Evolutionary conservation across 306 rosid genomes (phyloP).

Genomic region (Alnus glutinosa): DNA sequence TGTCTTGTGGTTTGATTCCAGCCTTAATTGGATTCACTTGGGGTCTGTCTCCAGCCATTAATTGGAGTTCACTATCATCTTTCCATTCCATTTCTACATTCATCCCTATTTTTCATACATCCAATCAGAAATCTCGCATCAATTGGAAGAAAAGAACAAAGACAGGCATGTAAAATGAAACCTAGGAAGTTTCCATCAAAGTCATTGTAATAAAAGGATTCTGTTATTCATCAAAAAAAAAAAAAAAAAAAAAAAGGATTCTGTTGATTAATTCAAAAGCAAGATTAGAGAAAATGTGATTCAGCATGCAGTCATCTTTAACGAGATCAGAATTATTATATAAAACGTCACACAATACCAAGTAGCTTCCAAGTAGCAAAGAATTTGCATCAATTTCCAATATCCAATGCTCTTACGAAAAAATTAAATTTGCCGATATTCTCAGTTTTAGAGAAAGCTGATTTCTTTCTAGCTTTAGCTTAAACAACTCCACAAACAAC

Average conservation of each 20-base stretch:
- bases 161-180: background rate
- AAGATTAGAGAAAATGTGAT: background rate
- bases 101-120: too few relatives aligned
- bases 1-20: too few relatives aligned
- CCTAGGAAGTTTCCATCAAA: background rate
- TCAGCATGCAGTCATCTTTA: background rate
- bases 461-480: background rate
- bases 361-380: background rate
- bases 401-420: background rate
- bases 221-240: background rate
- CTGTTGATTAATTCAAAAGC: background rate
- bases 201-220: background rate
- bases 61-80: too few relatives aligned
- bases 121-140: too few relatives aligned
- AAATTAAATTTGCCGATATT: background rate
- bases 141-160: too few relatives aligned
- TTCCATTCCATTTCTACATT: too few relatives aligned
- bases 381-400: background rate
- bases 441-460: background rate
- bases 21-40: too few relatives aligned
- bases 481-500: background rate
- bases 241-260: background rate
- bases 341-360: background rate
- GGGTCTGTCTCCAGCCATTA: too few relatives aligned
- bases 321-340: too few relatives aligned